Percentiles rank a stretch among this genome's conserved stretches.
Evolutionary conservation across 768 basidiomycete species (phyloP).

Genomic region (Leccinum olivaceopallidum): DNA sequence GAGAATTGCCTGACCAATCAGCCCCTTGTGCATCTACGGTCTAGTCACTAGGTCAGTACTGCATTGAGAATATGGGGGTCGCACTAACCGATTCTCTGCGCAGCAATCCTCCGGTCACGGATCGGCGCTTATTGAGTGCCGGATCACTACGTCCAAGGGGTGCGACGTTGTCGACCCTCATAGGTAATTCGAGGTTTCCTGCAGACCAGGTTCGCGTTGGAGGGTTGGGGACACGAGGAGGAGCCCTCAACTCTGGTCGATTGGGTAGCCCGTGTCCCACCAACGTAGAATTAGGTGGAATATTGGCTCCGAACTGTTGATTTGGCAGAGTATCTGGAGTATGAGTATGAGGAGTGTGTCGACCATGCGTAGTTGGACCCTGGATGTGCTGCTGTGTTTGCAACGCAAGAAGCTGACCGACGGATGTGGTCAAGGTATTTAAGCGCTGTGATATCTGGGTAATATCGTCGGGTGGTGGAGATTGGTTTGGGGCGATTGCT

Average conservation of each 20-base stretch:
- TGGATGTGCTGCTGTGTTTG: conserved; percentile 75
- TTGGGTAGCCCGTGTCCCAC: conserved; percentile 64
- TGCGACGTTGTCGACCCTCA: conserved; percentile 49
- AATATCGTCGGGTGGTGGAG: conserved; percentile 67
- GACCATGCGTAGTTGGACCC: conserved; percentile 36
- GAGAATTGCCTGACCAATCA: conserved; percentile 53
- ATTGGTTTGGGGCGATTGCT: conserved; percentile 72
- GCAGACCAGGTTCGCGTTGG: conserved; percentile 86
- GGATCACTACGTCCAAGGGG: conserved; percentile 39
- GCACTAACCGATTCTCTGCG: conserved; percentile 78
- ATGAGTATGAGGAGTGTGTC: conserved; percentile 34
- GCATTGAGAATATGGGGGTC: conserved; percentile 16
- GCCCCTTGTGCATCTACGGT: conserved; percentile 57
- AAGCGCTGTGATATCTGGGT: conserved; percentile 75
- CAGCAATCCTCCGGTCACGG: conserved; percentile 58
- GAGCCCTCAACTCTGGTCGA: conserved; percentile 62
- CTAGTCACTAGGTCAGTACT: conserved; percentile 31
- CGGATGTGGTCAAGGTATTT: conserved; percentile 78
- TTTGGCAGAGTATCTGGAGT: conserved; percentile 48
- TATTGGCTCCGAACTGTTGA: conserved; percentile 37
- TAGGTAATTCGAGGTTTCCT: conserved; percentile 72
- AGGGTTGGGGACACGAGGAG: conserved; percentile 62
- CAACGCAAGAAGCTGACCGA: conserved; percentile 79
- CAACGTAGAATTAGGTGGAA: conserved; percentile 38
- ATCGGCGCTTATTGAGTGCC: conserved; percentile 71